phyloP scores from a whole-genome alignment of 106 monocot species.

The Cymbidium sinense region DNA sequence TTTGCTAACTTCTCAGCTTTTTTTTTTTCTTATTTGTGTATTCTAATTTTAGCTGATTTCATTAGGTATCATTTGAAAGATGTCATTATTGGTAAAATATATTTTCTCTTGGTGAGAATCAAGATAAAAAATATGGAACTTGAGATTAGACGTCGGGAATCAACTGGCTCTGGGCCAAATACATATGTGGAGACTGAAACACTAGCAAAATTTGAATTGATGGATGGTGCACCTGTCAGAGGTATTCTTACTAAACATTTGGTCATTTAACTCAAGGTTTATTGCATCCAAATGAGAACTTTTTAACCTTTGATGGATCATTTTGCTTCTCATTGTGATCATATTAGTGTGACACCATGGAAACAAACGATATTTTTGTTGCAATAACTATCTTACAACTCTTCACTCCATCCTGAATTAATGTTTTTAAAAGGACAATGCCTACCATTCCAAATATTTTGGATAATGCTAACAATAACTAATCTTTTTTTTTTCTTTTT shows the following conservation, averaged over 20 bases:
- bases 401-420: too few relatives aligned
- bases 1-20: not conserved
- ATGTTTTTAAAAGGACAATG: too few relatives aligned
- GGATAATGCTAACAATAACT: too few relatives aligned
- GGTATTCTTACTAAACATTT: slow-evolving; percentile 26
- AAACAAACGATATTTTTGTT: too few relatives aligned
- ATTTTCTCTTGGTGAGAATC: slow-evolving; percentile 91
- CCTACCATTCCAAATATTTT: too few relatives aligned
- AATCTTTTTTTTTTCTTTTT: not conserved
- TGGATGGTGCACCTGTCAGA: slow-evolving; percentile 96
- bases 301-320: too few relatives aligned
- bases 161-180: slow-evolving; percentile 77
- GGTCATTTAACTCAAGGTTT: not conserved
- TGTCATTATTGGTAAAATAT: slow-evolving; percentile 83
- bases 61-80: slow-evolving; percentile 80
- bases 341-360: too few relatives aligned
- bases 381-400: too few relatives aligned
- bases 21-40: not conserved
- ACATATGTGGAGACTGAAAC: slow-evolving; percentile 96
- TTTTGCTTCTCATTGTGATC: too few relatives aligned
- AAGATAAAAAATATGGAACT: slow-evolving; percentile 93
- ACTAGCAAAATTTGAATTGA: slow-evolving; percentile 85
- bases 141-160: slow-evolving; percentile 75
- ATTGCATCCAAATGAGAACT: not conserved
- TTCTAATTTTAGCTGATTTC: slow-evolving; percentile 15